Evolutionary conservation across 176 grass and related monocot genomes (phyloP), one percentile per base, ranked within the genome.

Genomic region (Puya raimondii): DNA sequence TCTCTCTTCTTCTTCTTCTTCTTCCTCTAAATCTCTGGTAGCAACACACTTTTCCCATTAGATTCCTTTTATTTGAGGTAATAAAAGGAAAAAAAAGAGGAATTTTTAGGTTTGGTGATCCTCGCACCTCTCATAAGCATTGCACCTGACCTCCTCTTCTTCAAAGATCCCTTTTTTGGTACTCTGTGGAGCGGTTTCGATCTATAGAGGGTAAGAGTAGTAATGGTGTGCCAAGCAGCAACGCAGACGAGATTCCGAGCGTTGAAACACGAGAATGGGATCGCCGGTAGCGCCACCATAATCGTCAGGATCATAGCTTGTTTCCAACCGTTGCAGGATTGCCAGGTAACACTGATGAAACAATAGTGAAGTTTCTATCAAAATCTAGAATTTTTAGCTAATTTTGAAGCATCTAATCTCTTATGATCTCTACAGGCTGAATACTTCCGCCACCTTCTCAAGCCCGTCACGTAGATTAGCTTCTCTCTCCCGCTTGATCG

Each of bases 141-240:
- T 61, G 4, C 13, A 2, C 21, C 56, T n/a, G 3, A 61, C 21
- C 14, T 61, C 9, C 21, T 18, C 17, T 61, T 22, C 56, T 61
- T 61, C 56, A 10, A 42, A 18, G 56, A 21, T 61, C 17, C 16
- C 75, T 77, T 59, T 83, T 80, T 78, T 47, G 67, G 26, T 58
- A 53, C 72, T 65, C 23, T 70, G 71, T 22, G 64, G 78, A 74
- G 17, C 51, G 14, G 49, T 21, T 22, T 42, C 76, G 77, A 72
- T 10, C n/a, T 54, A 50, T 47, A 33, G 51, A 75, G 65, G 73
- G 73, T 70, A 49, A 53, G 67, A 80, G 84, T 87, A 87, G 85
- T 87, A 74, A 96, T 96, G 93, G 84, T 96, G 88, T 96, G 93
- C 85, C 84, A 92, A 79, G 88, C 89, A 72, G 86, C 88, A 47